Evolutionary conservation across 1,284 basidiomycete genomes (phyloP).

Genomic region (Rhodotorula glutinis): DNA sequence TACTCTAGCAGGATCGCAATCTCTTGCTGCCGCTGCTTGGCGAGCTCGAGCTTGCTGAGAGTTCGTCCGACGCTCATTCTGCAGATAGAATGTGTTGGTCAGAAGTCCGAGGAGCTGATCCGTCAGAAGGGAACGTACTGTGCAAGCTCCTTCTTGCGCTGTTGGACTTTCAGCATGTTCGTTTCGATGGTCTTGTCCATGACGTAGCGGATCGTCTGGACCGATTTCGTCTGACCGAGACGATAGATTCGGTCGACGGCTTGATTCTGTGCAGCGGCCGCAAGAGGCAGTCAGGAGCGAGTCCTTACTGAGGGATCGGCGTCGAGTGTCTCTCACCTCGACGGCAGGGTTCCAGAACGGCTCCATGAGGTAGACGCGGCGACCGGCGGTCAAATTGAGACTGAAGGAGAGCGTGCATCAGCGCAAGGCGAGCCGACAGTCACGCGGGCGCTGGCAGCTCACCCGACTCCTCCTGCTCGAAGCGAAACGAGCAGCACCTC

Average conservation of each 20-base stretch:
- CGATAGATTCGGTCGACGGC: constrained; percentile 73
- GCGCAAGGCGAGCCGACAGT: neutral
- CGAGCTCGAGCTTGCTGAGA: constrained; percentile 43
- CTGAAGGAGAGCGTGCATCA: constrained; percentile 4
- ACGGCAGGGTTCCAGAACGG: constrained; percentile 69
- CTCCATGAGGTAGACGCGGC: constrained; percentile 54
- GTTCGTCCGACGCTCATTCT: constrained; percentile 45
- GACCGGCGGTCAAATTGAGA: constrained; percentile 45
- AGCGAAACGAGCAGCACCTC: constrained; percentile 86
- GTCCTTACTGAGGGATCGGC: too few species aligned
- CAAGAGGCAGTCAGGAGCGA: neutral
- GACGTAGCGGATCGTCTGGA: constrained; percentile 87
- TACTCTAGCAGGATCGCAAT: constrained; percentile 39
- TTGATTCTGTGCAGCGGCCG: constrained; percentile 56
- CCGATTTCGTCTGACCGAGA: constrained; percentile 82
- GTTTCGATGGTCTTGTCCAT: constrained; percentile 89
- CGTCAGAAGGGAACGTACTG: constrained; percentile 58
- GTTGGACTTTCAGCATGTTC: constrained; percentile 68
- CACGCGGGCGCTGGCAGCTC: neutral
- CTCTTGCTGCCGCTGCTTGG: constrained; percentile 42
- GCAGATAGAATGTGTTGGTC: neutral
- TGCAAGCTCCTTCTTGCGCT: constrained; percentile 87
- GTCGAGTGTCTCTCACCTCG: constrained; percentile 20
- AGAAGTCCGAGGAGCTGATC: too few species aligned
- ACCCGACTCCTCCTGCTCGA: constrained; percentile 89